Percentiles rank a stretch among this genome's conserved stretches.
Conservation (phyloP, 768 basidiomycete genomes). For the Symmetrospora coprosmae region DNA sequence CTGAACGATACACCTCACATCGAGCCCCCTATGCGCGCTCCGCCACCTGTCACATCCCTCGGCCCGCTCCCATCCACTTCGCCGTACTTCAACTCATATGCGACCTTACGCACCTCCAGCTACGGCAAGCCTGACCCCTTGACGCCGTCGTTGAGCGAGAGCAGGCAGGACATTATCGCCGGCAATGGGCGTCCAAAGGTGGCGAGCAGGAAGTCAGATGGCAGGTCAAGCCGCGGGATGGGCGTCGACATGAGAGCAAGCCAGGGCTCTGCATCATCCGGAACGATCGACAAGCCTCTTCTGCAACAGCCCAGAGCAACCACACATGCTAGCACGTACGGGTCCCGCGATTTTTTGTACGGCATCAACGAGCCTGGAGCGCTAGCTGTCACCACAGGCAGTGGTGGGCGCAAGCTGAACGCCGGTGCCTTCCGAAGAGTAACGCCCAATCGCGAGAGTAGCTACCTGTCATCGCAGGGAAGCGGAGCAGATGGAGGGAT, state of each 20-base stretch:
- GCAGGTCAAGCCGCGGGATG: background rate
- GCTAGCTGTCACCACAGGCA: no score
- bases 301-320: background rate
- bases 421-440: slow-evolving; percentile 15
- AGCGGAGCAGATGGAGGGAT: background rate
- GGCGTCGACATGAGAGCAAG: slow-evolving; percentile 3
- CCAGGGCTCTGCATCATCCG: background rate
- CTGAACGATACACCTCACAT: slow-evolving; percentile 7
- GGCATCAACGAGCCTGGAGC: slow-evolving; percentile 2
- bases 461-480: background rate
- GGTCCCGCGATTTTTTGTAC: slow-evolving; percentile 3
- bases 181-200: background rate
- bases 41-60: slow-evolving; percentile 1
- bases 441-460: background rate
- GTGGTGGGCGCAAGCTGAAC: slow-evolving; percentile 2
- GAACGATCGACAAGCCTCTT: slow-evolving; percentile 3
- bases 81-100: slow-evolving; percentile 22
- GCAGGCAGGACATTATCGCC: no score
- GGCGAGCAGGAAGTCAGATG: background rate
- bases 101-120: background rate
- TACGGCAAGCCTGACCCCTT: background rate
- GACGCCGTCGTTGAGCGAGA: no score
- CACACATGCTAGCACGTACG: background rate
- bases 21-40: slow-evolving; percentile 18
- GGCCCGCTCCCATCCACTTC: slow-evolving; percentile 4